These are phyloP conservation scores for Suhomyces coccinellae DNA, from an alignment of 1,139 yeast genomes.

Conservation along the genomic window DNA sequence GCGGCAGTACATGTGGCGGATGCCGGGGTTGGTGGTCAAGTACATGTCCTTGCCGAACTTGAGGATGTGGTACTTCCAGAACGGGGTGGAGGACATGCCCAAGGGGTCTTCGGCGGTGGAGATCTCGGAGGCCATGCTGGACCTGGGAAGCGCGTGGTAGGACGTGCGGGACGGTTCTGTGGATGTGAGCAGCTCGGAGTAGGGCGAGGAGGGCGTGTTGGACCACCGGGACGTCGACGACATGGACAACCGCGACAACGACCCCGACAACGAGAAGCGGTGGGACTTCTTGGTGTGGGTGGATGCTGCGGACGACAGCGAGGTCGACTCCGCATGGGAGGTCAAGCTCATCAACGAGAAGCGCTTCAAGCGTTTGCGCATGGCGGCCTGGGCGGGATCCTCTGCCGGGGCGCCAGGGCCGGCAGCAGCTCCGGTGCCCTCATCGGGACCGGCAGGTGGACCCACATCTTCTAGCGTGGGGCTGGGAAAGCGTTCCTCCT, in stretches of 20 bases:
- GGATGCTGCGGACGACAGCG: neutral
- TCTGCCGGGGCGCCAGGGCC: neutral
- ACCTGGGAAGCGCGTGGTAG: slow-evolving; percentile 1
- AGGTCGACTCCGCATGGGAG: neutral
- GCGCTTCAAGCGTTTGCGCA: slow-evolving; percentile 13
- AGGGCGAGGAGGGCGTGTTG: neutral
- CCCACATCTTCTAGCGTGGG: slow-evolving; percentile 16
- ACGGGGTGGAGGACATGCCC: slow-evolving; percentile 26
- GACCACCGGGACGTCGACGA: neutral
- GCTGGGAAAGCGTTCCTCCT: slow-evolving; percentile 18
- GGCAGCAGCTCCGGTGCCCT: too few relatives aligned
- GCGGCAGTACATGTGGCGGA: slow-evolving; percentile 54
- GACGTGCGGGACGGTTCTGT: slow-evolving; percentile 2
- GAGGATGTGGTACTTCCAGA: slow-evolving; percentile 63
- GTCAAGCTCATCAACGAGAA: slow-evolving; percentile 14
- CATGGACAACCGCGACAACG: slow-evolving; percentile 13
- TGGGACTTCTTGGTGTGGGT: slow-evolving; percentile 4
- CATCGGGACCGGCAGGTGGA: neutral
- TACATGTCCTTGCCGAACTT: slow-evolving; percentile 52
- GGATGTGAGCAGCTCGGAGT: neutral
- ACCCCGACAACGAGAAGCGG: slow-evolving; percentile 13
- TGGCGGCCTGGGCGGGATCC: slow-evolving; percentile 2
- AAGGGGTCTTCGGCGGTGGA: slow-evolving; percentile 15
- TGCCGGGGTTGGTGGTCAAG: slow-evolving; percentile 59
- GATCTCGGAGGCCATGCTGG: slow-evolving; percentile 13